Evolutionary conservation across 192 early-diverging fungal species (phyloP), one percentile per base, ranked within the genome.

Genomic region (Podila clonocystis): DNA sequence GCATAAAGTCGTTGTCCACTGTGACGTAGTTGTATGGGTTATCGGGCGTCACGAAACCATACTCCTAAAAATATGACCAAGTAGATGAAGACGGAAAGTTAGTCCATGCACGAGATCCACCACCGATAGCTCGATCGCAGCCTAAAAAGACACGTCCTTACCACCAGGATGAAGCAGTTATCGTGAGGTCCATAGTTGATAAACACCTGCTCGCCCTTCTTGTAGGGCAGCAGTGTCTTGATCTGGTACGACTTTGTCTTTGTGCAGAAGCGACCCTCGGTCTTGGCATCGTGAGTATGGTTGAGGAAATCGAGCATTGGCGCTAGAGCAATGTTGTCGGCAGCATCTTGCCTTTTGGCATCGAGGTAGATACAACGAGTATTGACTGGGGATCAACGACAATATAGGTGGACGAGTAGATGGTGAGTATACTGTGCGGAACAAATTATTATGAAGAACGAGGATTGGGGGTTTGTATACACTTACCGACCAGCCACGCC

Each of bases 281-380:
- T 87, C 87, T 86, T 85, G 36, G 90, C 91, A 26, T 85, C 75
- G 24, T 69, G 74, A 45, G 85, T 87, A 85, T 94, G 93, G 74
- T 94, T 94, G 49, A 94, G 88, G 22, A 94, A 88, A 84, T 94
- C 93, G 15, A 94, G 83, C 62, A 93, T 83, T 6, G 93, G 93
- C 33, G 93, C 93, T 48, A 94, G 77, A 31, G 93, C 91, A 48
- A 94, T 91, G 60, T 83, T 89, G 58, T 90, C 89, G 13, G 68
- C 80, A 7, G 74, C 70, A 13, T 59, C 62, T 49, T 70, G 75
- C 24, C 83, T 78, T n/a, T 72, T 82, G 5, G 67, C 74, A 50
- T 82, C 84, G 26, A 90, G 68, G 64, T 88, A 85, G 38, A 90
- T 90, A 38, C 89, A 87, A 59, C 89, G 82, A 3, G 89, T 88